Evolutionary conservation across 169 alveolate species (phyloP).

Genomic region (Miamiensis avidus): DNA sequence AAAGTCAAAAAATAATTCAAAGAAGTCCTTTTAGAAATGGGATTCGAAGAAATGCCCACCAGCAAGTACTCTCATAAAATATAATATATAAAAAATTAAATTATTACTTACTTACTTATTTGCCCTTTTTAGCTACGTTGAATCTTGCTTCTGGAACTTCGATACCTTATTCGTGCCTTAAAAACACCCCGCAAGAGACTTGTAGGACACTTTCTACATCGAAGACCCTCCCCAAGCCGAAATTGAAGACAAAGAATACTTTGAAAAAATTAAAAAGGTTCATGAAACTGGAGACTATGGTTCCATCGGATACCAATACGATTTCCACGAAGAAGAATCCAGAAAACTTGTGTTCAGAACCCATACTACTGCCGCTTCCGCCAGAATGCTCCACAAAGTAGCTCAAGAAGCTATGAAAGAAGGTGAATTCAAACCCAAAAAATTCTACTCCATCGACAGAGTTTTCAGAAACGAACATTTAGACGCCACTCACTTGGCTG

Average conservation of each 20-base stretch:
- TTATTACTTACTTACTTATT: neutral
- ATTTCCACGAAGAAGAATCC: slow-evolving; percentile 94
- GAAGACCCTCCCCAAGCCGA: slow-evolving; percentile 76
- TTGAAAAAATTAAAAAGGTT: slow-evolving; percentile 91
- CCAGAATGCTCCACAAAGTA: slow-evolving; percentile 91
- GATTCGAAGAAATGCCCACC: slow-evolving; percentile 99
- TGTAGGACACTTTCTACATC: slow-evolving; percentile 99
- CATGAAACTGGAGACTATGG: slow-evolving; percentile 97
- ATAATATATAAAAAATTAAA: too few relatives aligned
- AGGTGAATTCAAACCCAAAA: slow-evolving; percentile 88
- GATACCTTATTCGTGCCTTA: slow-evolving; percentile 99
- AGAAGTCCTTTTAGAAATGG: slow-evolving; percentile 88
- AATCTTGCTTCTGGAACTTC: slow-evolving; percentile 99
- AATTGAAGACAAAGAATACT: slow-evolving; percentile 74
- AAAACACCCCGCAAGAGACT: slow-evolving; percentile 99
- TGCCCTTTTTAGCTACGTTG: slow-evolving; percentile 76
- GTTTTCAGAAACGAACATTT: slow-evolving; percentile 99
- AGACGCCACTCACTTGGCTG: slow-evolving; percentile 99
- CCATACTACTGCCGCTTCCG: slow-evolving; percentile 99
- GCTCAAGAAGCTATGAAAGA: slow-evolving; percentile 91
- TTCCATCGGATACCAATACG: slow-evolving; percentile 97
- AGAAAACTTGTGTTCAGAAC: slow-evolving; percentile 93
- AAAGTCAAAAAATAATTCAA: slow-evolving; percentile 87
- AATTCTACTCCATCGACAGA: slow-evolving; percentile 98
- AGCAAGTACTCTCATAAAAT: slow-evolving; percentile 71